phyloP scores from a whole-genome alignment of 1,284 basidiomycete species.

The Leccinum angustisporum region DNA sequence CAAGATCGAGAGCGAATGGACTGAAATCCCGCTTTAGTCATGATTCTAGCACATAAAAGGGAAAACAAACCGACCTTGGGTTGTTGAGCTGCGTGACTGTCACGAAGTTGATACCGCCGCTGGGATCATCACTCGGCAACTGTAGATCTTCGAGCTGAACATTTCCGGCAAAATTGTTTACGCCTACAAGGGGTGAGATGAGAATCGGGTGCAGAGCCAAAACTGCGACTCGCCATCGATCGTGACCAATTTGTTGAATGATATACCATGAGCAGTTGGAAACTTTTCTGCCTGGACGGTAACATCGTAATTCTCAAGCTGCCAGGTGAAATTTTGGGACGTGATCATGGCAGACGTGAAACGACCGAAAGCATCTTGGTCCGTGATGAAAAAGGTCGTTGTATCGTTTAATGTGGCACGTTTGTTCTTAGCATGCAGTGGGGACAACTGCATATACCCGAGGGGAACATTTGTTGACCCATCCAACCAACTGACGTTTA shows the following conservation, averaged over 20 bases:
- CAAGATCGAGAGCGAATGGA: constrained; percentile 70
- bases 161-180: constrained; percentile 63
- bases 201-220: neutral
- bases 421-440: constrained; percentile 49
- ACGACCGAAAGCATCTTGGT: constrained; percentile 54
- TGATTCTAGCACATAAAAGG: neutral
- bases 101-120: constrained; percentile 67
- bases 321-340: constrained; percentile 71
- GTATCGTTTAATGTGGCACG: constrained; percentile 60
- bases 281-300: constrained; percentile 70
- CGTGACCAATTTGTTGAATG: constrained; percentile 58
- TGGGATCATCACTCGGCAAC: constrained; percentile 70
- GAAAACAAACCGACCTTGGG: constrained; percentile 45
- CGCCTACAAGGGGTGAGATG: constrained; percentile 40
- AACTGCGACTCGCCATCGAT: constrained; percentile 42
- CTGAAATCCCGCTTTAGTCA: constrained; percentile 33
- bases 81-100: constrained; percentile 63
- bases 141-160: constrained; percentile 64
- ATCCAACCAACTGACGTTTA: constrained; percentile 56
- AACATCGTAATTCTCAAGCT: constrained; percentile 55
- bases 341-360: constrained; percentile 68
- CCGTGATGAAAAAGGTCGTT: constrained; percentile 52
- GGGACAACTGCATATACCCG: constrained; percentile 48
- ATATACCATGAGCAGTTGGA: constrained; percentile 59
- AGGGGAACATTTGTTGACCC: constrained; percentile 44